These are phyloP conservation scores for Chlorencoelia australis DNA, from an alignment of 2,329 filamentous ascomycete species.

Conservation along the genomic window DNA sequence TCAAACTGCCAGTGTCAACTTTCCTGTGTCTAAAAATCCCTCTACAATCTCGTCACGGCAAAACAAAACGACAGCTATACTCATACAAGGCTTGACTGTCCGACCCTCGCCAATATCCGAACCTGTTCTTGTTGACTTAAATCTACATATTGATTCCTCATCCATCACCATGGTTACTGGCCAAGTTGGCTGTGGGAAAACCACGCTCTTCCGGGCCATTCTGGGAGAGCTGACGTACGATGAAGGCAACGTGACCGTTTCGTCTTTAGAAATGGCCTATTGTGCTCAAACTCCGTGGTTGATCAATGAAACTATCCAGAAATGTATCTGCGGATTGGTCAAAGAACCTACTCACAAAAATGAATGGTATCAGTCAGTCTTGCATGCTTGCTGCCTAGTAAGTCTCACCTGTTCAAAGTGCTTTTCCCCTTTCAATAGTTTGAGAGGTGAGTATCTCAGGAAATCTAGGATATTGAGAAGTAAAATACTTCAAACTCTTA, in stretches of 20 bases:
- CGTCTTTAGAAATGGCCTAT: constrained; percentile 23
- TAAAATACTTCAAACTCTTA: too few relatives aligned
- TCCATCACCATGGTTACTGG: constrained; percentile 21
- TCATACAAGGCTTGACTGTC: not conserved
- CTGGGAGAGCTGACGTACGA: constrained; percentile 14
- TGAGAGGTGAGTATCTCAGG: too few relatives aligned
- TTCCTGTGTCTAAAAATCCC: not conserved
- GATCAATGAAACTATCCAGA: constrained; percentile 25
- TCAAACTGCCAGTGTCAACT: not conserved
- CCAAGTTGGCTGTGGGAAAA: constrained; percentile 24
- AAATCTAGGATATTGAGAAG: too few relatives aligned
- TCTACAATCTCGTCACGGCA: not conserved
- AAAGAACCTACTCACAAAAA: constrained; percentile 15
- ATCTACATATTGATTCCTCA: constrained; percentile 3
- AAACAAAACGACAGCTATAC: not conserved
- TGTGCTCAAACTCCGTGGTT: constrained; percentile 32
- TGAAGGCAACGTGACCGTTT: constrained; percentile 5
- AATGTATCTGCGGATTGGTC: constrained; percentile 1
- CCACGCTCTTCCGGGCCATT: constrained; percentile 17
- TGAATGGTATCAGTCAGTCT: constrained; percentile 17
- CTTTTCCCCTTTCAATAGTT: too few relatives aligned
- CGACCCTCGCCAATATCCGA: not conserved
- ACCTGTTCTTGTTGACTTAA: constrained; percentile 5
- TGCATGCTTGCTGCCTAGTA: constrained; percentile 17
- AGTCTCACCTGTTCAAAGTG: too few relatives aligned